Percentiles rank a stretch among this genome's conserved stretches.
Evolutionary conservation across 148 eudicot genomes (phyloP).

Genomic region (Camellia japonica): DNA sequence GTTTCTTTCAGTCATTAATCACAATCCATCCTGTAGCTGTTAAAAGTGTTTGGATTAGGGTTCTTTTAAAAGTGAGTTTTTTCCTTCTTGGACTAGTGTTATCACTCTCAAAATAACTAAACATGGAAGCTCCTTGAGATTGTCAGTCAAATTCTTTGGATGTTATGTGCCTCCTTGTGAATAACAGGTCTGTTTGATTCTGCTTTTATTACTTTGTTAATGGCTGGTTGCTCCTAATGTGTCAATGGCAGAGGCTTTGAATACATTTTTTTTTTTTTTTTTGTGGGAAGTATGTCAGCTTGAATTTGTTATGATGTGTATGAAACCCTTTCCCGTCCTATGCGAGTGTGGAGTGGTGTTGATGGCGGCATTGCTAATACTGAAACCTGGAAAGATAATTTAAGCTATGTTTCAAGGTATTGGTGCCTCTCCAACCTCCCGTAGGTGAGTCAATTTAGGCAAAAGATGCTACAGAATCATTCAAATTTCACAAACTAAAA

Average conservation of each 20-base stretch:
- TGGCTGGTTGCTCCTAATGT: neutral
- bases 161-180: neutral
- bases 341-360: no score
- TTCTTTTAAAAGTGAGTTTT: neutral
- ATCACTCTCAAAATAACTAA: neutral
- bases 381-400: no score
- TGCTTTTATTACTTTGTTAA: neutral
- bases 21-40: neutral
- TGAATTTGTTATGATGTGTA: no score
- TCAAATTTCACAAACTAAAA: no score
- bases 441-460: no score
- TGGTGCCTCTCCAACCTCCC: no score
- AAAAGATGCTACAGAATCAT: no score
- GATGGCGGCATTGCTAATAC: no score
- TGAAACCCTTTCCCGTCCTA: no score
- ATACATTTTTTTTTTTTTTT: no score
- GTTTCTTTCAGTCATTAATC: neutral
- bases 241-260: neutral
- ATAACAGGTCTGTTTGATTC: conserved; percentile 9
- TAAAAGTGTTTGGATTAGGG: neutral
- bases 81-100: conserved; percentile 6
- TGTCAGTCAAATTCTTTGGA: neutral
- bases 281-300: no score
- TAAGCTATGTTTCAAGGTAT: no score
- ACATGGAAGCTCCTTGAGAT: neutral